Percentiles rank a stretch among this genome's conserved stretches.
Evolutionary conservation across 371 early-diverging fungal genomes (phyloP).

Genomic region (Rhizopus arrhizus): DNA sequence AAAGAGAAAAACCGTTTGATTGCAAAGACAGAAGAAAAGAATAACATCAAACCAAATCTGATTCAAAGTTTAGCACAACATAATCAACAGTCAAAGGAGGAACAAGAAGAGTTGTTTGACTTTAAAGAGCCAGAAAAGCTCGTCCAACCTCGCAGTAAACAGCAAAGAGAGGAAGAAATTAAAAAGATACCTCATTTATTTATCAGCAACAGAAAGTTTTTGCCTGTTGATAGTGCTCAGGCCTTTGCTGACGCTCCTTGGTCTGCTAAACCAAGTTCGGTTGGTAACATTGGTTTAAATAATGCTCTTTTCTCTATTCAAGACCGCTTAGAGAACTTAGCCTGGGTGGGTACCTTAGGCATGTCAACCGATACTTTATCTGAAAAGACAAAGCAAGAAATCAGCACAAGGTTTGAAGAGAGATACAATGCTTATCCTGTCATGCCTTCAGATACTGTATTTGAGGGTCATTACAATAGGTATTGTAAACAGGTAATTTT

Average conservation of each 20-base stretch:
- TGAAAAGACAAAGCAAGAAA: slow-evolving; percentile 58
- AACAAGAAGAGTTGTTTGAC: slow-evolving; percentile 36
- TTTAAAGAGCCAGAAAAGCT: slow-evolving; percentile 32
- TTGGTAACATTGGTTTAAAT: slow-evolving; percentile 89
- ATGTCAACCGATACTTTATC: slow-evolving; percentile 71
- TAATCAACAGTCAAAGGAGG: slow-evolving; percentile 19
- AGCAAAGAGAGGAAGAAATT: slow-evolving; percentile 35
- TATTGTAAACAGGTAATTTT: slow-evolving; percentile 85
- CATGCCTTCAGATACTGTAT: slow-evolving; percentile 77
- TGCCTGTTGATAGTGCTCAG: slow-evolving; percentile 39
- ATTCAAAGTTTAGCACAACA: slow-evolving; percentile 46
- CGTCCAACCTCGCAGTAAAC: slow-evolving; percentile 43
- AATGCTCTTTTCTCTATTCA: slow-evolving; percentile 80
- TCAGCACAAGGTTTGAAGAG: slow-evolving; percentile 59
- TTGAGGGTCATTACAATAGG: slow-evolving; percentile 87
- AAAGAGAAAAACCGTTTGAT: slow-evolving; percentile 13
- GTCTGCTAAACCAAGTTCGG: slow-evolving; percentile 69
- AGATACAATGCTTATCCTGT: slow-evolving; percentile 79
- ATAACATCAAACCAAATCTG: slow-evolving; percentile 31
- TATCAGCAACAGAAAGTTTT: slow-evolving; percentile 33
- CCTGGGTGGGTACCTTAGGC: slow-evolving; percentile 82
- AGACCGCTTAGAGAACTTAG: slow-evolving; percentile 51
- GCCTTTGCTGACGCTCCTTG: slow-evolving; percentile 60
- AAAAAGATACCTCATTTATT: slow-evolving; percentile 26
- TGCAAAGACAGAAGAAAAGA: slow-evolving; percentile 8